These are phyloP conservation scores for Penicillium simplicissimum DNA, from an alignment of 495 filamentous ascomycete genomes.

Conservation along the genomic window DNA sequence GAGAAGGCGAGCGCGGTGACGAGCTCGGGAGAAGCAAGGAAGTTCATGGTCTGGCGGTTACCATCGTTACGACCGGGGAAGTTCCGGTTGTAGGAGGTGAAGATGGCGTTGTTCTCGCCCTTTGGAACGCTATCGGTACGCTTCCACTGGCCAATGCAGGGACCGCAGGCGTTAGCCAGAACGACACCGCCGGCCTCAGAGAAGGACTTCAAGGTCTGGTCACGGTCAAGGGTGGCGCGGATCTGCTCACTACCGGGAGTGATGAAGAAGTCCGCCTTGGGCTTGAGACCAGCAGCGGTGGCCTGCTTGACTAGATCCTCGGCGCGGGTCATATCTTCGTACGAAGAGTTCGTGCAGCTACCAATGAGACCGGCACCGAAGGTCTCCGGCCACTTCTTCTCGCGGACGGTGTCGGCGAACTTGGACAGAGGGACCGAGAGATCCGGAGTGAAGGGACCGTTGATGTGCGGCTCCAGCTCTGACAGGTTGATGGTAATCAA, in stretches of 20 bases:
- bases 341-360: slow-evolving; percentile 98
- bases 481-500: slow-evolving; percentile 91
- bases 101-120: slow-evolving; percentile 89
- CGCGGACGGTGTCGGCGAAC: slow-evolving; percentile 79
- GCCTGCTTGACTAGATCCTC: slow-evolving; percentile 92
- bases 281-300: slow-evolving; percentile 78
- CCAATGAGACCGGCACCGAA: slow-evolving; percentile 93
- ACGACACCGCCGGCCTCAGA: slow-evolving; percentile 84
- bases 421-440: slow-evolving; percentile 86
- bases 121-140: slow-evolving; percentile 80
- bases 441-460: slow-evolving; percentile 95
- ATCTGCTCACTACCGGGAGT: slow-evolving; percentile 97
- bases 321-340: slow-evolving; percentile 94
- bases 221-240: slow-evolving; percentile 84
- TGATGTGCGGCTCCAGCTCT: slow-evolving; percentile 91
- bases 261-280: slow-evolving; percentile 88
- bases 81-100: slow-evolving; percentile 98
- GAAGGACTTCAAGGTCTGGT: slow-evolving; percentile 83
- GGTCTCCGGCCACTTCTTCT: slow-evolving; percentile 85
- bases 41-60: slow-evolving; percentile 96
- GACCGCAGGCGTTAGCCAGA: slow-evolving; percentile 93
- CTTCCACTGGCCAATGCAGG: slow-evolving; percentile 96
- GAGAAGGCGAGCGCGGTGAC: slow-evolving; percentile 96
- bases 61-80: slow-evolving; percentile 97
- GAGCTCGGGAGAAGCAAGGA: slow-evolving; percentile 92